phyloP scores from a whole-genome alignment of 768 basidiomycete species.

The Leccinum truebloodii region DNA sequence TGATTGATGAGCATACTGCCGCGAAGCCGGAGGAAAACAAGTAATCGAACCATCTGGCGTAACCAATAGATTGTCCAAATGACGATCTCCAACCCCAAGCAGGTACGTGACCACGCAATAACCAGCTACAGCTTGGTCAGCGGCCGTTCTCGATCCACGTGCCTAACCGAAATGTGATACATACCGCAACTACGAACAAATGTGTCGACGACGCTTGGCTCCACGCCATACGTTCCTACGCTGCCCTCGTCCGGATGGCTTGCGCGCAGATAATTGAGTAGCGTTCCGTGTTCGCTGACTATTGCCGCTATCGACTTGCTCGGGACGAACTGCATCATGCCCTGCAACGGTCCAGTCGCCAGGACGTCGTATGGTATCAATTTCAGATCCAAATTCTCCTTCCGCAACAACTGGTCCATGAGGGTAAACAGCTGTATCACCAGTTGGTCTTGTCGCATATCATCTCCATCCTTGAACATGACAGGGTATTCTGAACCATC shows the following conservation, averaged over 20 bases:
- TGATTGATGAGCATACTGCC: conserved; percentile 6
- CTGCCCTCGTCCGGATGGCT: conserved; percentile 93
- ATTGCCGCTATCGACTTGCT: conserved; percentile 96
- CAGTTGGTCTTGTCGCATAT: conserved; percentile 97
- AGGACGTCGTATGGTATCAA: conserved; percentile 90
- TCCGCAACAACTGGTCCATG: conserved; percentile 91
- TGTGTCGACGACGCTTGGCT: conserved; percentile 91
- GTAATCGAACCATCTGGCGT: conserved; percentile 76
- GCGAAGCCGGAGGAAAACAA: background rate
- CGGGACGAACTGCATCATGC: conserved; percentile 95
- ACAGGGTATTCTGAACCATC: conserved; percentile 88
- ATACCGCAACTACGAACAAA: conserved; percentile 95
- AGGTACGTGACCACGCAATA: conserved; percentile 98
- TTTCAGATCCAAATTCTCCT: conserved; percentile 94
- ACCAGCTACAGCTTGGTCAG: conserved; percentile 63
- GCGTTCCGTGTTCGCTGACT: conserved; percentile 85
- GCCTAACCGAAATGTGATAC: conserved; percentile 29
- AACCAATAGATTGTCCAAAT: conserved; percentile 92
- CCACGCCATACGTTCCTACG: conserved; percentile 92
- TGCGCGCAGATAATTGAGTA: conserved; percentile 86
- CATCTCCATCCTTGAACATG: conserved; percentile 99
- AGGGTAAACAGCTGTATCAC: conserved; percentile 98
- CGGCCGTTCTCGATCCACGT: conserved; percentile 2
- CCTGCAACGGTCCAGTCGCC: conserved; percentile 88
- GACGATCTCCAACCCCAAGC: conserved; percentile 95